Conservation (phyloP, 371 early-diverging fungal species). For the Circinella minor region DNA sequence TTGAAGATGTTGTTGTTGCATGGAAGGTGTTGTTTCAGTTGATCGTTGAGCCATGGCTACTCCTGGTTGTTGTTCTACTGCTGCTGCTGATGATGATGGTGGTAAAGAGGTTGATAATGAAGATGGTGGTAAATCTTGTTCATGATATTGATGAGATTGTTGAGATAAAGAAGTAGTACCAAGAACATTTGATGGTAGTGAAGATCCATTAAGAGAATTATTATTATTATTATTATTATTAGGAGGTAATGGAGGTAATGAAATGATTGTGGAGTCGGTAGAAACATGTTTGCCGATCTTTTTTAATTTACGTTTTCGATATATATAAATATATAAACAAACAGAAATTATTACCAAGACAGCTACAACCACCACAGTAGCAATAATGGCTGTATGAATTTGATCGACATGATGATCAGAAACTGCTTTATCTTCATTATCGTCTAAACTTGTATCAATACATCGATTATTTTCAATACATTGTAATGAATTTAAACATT, state of each 20-base stretch:
- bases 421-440: neutral
- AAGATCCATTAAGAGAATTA: neutral
- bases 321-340: slow-evolving; percentile 7
- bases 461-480: slow-evolving; percentile 22
- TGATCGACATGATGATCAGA: neutral
- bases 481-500: slow-evolving; percentile 15
- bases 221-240: too few species aligned
- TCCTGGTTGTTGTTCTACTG: neutral
- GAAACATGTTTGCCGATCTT: neutral
- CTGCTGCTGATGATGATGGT: neutral
- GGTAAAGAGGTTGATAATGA: neutral
- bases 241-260: neutral
- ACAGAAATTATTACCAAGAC: slow-evolving; percentile 11
- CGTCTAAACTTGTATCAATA: slow-evolving; percentile 3
- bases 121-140: too few species aligned
- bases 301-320: slow-evolving; percentile 15
- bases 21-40: slow-evolving; percentile 21
- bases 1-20: slow-evolving; percentile 32
- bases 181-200: neutral
- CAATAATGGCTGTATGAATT: slow-evolving; percentile 23
- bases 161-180: neutral
- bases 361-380: slow-evolving; percentile 15
- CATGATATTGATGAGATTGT: neutral
- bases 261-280: neutral
- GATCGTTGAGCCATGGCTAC: neutral